Base-by-base conservation (phyloP, 352 stramenopile species). In the Globisporangium okanoganense region DNA sequence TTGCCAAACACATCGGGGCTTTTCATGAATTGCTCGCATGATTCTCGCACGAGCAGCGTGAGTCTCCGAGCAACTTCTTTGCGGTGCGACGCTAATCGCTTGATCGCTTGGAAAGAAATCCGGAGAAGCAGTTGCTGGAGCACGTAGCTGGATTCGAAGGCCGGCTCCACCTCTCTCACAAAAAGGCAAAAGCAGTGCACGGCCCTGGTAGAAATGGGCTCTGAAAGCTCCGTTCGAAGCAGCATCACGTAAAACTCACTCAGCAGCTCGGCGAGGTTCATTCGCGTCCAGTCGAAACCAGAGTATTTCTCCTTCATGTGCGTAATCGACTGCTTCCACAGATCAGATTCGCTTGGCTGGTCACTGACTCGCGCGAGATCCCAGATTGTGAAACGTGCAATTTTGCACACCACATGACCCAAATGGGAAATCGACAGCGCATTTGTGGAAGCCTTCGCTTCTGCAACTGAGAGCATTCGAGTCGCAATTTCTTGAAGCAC, bases 141-240 rank as follows among this genome's bases (percentile, higher is more conserved):
- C 12, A 88, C 56, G n/a, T 64, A 49, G 31, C 56, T 72, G 45
- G 67, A 62, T 6, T 59, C 62, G 8, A 93, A 52, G 9, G 71
- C 67, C 43, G 67, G 57, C 36, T 74, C 64, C 55, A 75, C 74
- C 20, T 89, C 79, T 20, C 56, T 51, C n/a, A 79, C 78, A 58
- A 93, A 89, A 14, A 75, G 62, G 31, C 71, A 74, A 45, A 93
- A 85, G 33, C 84, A 93, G 38, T 89, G 71, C 31, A 91, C 78
- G 1, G 76, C 69, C 33, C 68, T 76, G 13, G 72, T 69, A n/a
- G 75, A 70, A n/a, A 79, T 64, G 2, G 72, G 73, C 24, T 75
- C 76, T 36, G 72, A 82, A 13, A 72, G 58, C 51, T 70, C 57
- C 1, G 76, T 59, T 10, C 62, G 58, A 16, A 90, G 55, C 20